Base-by-base conservation (phyloP, 1,284 basidiomycete genomes). In the Coniferiporia weirii region DNA sequence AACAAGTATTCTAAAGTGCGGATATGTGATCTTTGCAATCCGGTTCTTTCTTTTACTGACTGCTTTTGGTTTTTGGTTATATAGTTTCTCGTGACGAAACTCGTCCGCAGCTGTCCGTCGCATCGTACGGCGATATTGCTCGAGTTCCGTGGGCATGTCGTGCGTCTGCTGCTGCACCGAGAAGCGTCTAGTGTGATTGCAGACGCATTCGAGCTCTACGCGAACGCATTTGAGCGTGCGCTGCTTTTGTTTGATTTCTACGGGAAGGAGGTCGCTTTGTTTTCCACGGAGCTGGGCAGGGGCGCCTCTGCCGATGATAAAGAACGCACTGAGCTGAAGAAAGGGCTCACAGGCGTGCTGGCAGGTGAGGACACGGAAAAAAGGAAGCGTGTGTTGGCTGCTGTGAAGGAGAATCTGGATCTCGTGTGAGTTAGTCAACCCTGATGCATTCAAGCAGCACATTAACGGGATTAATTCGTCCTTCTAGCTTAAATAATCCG, bases 1-100 rank as follows among this genome's bases (percentile, higher is more conserved):
- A 90, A 83, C 68, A 92, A 89, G 73, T 95, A 95, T 71, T 93
- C 91, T 40, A 95, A 93, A 76, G 91, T 90, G 63, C 47, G 73
- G 38, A 40, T 12, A 68, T 20, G 17, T 34, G 40, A 44, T 43
- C 27, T 10, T 17, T 46, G 47, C 20, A 45, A 46, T 20, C 53
- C 22, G 43, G 20, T 27, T 43, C 44, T 43, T 36, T 22, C 2
- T 17, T 3, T 40, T 19, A 50, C 55, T 22, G 34, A n/a, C 57
- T 46, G 38, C 43, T 50, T 47, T 46, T 48, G 4, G 34, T n/a
- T 47, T 44, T 32, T 48, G 4, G 34, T 19, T 45, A 35, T 20
- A 8, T 63, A 93, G 90, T 95, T 94, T 71, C 77, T 95, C 13
- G 86, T 94, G 58, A 81, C 83, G 36, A 95, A 94, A 74, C 79